Evolutionary conservation across 352 stramenopile genomes (phyloP).

Genomic region (Phytophthora hybrid): DNA sequence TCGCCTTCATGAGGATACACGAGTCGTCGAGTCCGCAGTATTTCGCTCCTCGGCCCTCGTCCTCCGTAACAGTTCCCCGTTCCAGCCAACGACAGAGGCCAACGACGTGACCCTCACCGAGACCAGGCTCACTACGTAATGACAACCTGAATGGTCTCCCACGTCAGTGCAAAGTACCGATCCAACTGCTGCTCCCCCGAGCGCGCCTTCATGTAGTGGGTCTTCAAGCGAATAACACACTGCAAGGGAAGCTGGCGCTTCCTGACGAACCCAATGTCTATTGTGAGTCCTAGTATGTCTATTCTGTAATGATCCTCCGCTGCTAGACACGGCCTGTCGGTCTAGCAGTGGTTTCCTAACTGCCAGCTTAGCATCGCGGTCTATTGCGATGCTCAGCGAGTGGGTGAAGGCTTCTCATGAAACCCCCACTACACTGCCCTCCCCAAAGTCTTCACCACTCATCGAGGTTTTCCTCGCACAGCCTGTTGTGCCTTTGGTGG

Average conservation of each 20-base stretch:
- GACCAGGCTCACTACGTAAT: conserved; percentile 19
- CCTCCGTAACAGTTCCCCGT: conserved; percentile 30
- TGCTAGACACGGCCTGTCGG: not conserved
- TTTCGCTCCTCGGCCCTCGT: conserved; percentile 27
- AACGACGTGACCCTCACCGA: conserved; percentile 25
- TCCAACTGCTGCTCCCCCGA: conserved; percentile 42
- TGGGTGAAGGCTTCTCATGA: not conserved
- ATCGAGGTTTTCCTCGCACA: too few species aligned
- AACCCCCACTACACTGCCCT: not conserved
- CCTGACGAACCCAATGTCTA: not conserved
- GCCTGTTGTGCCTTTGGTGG: too few species aligned
- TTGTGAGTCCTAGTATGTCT: conserved; percentile 6
- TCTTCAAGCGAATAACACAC: not conserved
- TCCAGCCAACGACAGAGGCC: conserved; percentile 36
- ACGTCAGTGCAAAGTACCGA: conserved; percentile 42
- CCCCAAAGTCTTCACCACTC: too few species aligned
- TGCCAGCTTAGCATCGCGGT: not conserved
- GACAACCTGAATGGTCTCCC: conserved; percentile 37
- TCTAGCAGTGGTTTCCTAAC: not conserved
- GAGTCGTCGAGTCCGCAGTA: conserved; percentile 39
- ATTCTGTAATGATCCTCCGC: conserved; percentile 3
- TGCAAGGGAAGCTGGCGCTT: not conserved
- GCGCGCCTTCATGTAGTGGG: conserved; percentile 18
- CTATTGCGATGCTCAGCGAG: not conserved
- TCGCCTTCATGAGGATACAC: conserved; percentile 40